phyloP scores from a whole-genome alignment of 805 yeast genomes.

The Ogataea trehaloabstinens region DNA sequence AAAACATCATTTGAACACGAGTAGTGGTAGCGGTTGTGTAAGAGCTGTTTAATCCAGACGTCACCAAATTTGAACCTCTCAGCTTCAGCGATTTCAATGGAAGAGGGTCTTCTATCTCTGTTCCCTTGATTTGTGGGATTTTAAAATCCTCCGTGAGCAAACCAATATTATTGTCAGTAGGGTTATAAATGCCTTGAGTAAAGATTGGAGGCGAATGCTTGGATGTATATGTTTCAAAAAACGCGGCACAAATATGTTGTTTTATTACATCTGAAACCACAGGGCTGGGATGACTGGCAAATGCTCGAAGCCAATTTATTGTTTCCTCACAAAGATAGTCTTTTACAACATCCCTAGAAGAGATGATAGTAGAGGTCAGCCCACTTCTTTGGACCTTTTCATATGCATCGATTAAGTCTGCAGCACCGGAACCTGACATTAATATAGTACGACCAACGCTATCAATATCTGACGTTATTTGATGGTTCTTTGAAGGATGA shows the following conservation, averaged over 20 bases:
- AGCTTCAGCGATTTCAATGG: slow-evolving; percentile 21
- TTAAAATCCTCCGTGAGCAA: slow-evolving; percentile 34
- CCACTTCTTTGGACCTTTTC: slow-evolving; percentile 35
- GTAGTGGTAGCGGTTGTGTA: slow-evolving; percentile 28
- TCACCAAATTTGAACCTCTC: slow-evolving; percentile 11
- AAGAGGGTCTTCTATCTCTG: slow-evolving; percentile 26
- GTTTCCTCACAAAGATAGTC: slow-evolving; percentile 45
- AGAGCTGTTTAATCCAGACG: slow-evolving; percentile 1
- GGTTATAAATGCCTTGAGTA: slow-evolving; percentile 14
- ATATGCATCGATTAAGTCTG: slow-evolving; percentile 14
- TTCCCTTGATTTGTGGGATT: slow-evolving; percentile 36
- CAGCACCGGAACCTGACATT: slow-evolving; percentile 31
- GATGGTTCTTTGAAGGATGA: slow-evolving; percentile 5
- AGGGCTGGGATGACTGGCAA: slow-evolving; percentile 37
- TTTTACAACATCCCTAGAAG: slow-evolving; percentile 49
- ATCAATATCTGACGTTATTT: slow-evolving; percentile 44
- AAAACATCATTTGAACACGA: slow-evolving; percentile 56
- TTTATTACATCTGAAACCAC: slow-evolving; percentile 40
- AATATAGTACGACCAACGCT: slow-evolving; percentile 49
- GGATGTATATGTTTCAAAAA: slow-evolving; percentile 38
- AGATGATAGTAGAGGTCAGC: slow-evolving; percentile 53
- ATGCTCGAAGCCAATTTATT: slow-evolving; percentile 50
- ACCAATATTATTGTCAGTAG: slow-evolving; percentile 24
- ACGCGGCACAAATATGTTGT: slow-evolving; percentile 40
- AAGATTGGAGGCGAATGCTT: slow-evolving; percentile 31